Evolutionary conservation across 768 basidiomycete species (phyloP).

Genomic region (Pleurotus platypus): DNA sequence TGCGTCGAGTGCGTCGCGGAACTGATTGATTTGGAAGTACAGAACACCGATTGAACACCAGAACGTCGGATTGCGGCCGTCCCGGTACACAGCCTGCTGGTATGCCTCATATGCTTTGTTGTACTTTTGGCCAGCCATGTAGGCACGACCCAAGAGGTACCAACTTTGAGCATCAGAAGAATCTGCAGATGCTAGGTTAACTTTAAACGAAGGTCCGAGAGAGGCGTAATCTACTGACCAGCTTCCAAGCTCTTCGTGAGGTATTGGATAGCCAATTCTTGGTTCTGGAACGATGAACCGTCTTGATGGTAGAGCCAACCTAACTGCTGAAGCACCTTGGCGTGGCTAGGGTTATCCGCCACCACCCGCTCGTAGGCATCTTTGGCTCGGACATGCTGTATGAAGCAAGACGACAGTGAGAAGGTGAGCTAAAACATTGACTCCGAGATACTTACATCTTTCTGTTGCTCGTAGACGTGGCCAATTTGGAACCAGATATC

Average conservation of each 20-base stretch:
- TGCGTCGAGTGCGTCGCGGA: slow-evolving; percentile 96
- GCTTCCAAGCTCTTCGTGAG: slow-evolving; percentile 94
- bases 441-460: slow-evolving; percentile 65
- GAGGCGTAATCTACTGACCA: slow-evolving; percentile 45
- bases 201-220: background rate
- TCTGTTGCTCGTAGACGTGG: slow-evolving; percentile 96
- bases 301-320: slow-evolving; percentile 98
- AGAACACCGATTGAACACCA: slow-evolving; percentile 99
- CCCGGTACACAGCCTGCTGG: slow-evolving; percentile 98
- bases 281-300: slow-evolving; percentile 91
- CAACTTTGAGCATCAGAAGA: slow-evolving; percentile 95
- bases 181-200: slow-evolving; percentile 45
- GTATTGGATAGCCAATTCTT: slow-evolving; percentile 90
- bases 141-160: slow-evolving; percentile 97
- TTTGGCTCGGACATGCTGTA: slow-evolving; percentile 82
- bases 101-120: slow-evolving; percentile 99
- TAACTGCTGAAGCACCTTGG: slow-evolving; percentile 96
- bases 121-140: slow-evolving; percentile 98
- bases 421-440: background rate
- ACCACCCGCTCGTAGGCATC: slow-evolving; percentile 97
- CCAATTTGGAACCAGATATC: slow-evolving; percentile 99
- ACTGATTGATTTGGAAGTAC: slow-evolving; percentile 99
- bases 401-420: slow-evolving; percentile 10
- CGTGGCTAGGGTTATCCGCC: slow-evolving; percentile 87
- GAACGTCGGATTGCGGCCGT: slow-evolving; percentile 98